Percentiles rank a stretch among this genome's conserved stretches.
Conservation (phyloP, 805 yeast genomes). For the Ogataea philodendri region DNA sequence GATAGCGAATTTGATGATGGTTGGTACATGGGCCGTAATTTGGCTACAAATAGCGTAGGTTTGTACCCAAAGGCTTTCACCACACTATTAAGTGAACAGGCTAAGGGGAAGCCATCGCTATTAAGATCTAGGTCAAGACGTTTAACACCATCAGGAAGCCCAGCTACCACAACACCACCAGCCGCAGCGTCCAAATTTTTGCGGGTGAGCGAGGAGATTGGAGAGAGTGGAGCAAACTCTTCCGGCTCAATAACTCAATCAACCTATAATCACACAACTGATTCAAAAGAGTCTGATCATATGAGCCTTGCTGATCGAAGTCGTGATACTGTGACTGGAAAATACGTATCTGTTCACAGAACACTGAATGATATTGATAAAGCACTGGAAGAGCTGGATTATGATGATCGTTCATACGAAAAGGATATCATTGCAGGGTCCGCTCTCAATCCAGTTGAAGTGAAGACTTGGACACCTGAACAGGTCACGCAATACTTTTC, state of each 20-base stretch:
- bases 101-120: conserved; percentile 36
- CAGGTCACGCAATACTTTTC: conserved; percentile 81
- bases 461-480: conserved; percentile 73
- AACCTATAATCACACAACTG: not conserved
- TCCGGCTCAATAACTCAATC: not conserved
- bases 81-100: conserved; percentile 25
- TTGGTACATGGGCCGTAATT: conserved; percentile 90
- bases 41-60: conserved; percentile 73
- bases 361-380: conserved; percentile 72
- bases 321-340: not conserved
- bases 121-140: conserved; percentile 62
- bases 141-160: conserved; percentile 30
- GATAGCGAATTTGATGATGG: conserved; percentile 94
- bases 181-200: conserved; percentile 10
- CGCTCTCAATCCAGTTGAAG: conserved; percentile 46
- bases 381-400: conserved; percentile 62
- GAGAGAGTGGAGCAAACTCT: not conserved
- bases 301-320: too few relatives aligned
- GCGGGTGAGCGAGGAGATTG: conserved; percentile 7
- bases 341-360: conserved; percentile 42
- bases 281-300: too few relatives aligned
- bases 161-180: conserved; percentile 22
- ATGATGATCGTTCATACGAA: conserved; percentile 4
- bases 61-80: conserved; percentile 90
- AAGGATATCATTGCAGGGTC: not conserved